phyloP scores from a whole-genome alignment of 2,329 filamentous ascomycete species.

The Aspergillus puulaauensis region DNA sequence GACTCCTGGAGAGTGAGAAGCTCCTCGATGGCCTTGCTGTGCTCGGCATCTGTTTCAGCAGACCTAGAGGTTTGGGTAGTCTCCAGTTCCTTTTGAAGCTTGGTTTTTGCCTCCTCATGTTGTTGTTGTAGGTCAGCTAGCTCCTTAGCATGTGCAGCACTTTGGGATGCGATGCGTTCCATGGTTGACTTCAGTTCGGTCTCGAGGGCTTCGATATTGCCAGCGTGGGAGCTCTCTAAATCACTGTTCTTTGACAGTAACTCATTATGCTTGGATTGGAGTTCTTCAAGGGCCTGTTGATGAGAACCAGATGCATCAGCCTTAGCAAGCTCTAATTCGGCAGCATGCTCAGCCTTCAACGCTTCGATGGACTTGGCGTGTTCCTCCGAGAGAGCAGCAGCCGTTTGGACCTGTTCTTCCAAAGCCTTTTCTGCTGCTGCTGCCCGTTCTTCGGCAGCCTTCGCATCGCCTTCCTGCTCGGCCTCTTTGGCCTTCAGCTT shows the following conservation, averaged over 20 bases:
- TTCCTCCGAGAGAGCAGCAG: constrained; percentile 29
- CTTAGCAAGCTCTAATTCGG: constrained; percentile 33
- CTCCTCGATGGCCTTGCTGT: constrained; percentile 41
- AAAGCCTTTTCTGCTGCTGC: constrained; percentile 34
- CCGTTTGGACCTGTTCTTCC: constrained; percentile 33
- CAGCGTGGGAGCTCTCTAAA: constrained; percentile 31
- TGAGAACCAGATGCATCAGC: constrained; percentile 32
- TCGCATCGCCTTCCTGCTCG: constrained; percentile 33
- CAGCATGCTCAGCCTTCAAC: constrained; percentile 35
- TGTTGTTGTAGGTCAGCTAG: constrained; percentile 36
- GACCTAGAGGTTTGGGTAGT: constrained; percentile 33
- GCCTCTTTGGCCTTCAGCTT: constrained; percentile 38
- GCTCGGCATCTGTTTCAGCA: constrained; percentile 37
- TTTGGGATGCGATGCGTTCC: constrained; percentile 28
- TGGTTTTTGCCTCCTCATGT: constrained; percentile 33
- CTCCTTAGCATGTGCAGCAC: constrained; percentile 26
- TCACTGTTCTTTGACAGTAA: constrained; percentile 27
- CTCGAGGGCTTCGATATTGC: constrained; percentile 30
- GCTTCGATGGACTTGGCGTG: constrained; percentile 34
- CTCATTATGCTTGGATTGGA: constrained; percentile 37
- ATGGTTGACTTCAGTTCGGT: constrained; percentile 22
- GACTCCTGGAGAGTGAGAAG: constrained; percentile 40
- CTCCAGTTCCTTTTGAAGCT: constrained; percentile 41
- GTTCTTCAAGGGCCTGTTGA: constrained; percentile 27
- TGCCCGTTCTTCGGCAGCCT: constrained; percentile 35